phyloP scores from a whole-genome alignment of 306 rosid genomes.

The Gastrolobium villosum region DNA sequence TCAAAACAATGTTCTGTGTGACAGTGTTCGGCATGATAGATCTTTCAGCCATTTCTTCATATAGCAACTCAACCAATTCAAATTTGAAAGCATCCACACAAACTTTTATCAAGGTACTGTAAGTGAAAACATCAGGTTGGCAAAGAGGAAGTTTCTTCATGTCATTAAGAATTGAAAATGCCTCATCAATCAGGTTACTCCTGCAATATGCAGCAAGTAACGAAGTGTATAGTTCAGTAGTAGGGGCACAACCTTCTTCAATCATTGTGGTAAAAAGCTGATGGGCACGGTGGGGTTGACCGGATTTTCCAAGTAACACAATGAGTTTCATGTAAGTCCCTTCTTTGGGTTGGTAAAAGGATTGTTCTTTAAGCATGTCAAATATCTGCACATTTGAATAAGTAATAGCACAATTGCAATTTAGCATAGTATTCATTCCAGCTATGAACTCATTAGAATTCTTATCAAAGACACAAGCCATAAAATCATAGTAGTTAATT shows the following conservation, averaged over 20 bases:
- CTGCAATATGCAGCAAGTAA: slow-evolving; percentile 85
- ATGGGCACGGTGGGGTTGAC: slow-evolving; percentile 79
- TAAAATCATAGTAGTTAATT: too few species aligned
- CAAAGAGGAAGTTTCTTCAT: slow-evolving; percentile 87
- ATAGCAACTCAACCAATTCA: slow-evolving; percentile 76
- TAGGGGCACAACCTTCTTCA: slow-evolving; percentile 81
- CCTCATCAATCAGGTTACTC: slow-evolving; percentile 75
- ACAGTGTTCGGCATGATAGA: slow-evolving; percentile 78
- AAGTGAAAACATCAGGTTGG: slow-evolving; percentile 96
- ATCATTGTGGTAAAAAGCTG: slow-evolving; percentile 80
- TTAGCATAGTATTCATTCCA: slow-evolving; percentile 13
- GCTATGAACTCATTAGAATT: background rate
- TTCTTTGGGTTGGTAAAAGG: slow-evolving; percentile 92
- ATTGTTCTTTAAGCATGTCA: slow-evolving; percentile 91
- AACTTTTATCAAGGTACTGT: slow-evolving; percentile 82
- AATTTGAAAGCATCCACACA: slow-evolving; percentile 79
- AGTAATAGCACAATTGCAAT: slow-evolving; percentile 30
- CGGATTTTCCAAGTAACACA: slow-evolving; percentile 84
- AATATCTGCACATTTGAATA: slow-evolving; percentile 65
- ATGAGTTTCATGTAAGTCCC: slow-evolving; percentile 96
- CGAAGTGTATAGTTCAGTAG: slow-evolving; percentile 89
- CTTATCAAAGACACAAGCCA: background rate
- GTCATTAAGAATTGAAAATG: slow-evolving; percentile 68
- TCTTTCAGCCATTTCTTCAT: slow-evolving; percentile 81
- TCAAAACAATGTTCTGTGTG: slow-evolving; percentile 89